Conservation (phyloP, 345 rosid genomes). For the Citrus hindsii region DNA sequence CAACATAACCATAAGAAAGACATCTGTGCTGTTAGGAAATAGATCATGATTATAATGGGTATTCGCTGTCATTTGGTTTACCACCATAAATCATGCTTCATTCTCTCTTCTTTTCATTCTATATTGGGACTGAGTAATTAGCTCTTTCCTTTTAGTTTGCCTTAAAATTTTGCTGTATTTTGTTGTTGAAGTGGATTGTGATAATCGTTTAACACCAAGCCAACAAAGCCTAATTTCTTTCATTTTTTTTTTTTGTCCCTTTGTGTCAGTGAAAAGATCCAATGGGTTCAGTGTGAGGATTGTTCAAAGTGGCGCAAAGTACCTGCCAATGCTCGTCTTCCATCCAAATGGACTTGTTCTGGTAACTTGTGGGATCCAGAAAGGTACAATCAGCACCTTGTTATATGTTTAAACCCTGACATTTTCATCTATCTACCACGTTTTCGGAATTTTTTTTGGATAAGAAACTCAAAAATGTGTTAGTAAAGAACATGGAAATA, state of each 20-base stretch:
- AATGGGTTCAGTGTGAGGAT: slow-evolving; percentile 77
- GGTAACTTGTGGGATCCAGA: slow-evolving; percentile 63
- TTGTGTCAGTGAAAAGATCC: slow-evolving; percentile 51
- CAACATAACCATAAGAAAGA: background rate
- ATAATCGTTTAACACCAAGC: background rate
- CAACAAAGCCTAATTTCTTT: background rate
- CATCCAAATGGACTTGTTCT: slow-evolving; percentile 66
- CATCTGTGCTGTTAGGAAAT: background rate
- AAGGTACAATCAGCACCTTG: slow-evolving; percentile 36
- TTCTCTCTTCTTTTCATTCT: background rate
- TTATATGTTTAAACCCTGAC: background rate
- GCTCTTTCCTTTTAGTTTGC: background rate
- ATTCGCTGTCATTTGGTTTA: background rate
- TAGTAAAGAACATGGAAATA: too few relatives aligned
- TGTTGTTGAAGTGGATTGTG: background rate
- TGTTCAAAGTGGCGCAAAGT: slow-evolving; percentile 74
- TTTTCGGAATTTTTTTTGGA: background rate
- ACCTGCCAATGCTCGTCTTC: slow-evolving; percentile 60
- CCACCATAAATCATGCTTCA: background rate
- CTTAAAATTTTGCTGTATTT: background rate
- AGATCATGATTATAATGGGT: background rate
- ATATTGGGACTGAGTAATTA: background rate
- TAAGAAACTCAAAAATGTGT: too few relatives aligned
- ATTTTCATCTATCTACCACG: background rate
- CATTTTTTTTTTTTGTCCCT: background rate